Evolutionary conservation across 1,284 basidiomycete species (phyloP).

Genomic region (Sanghuangporus sanghuang): DNA sequence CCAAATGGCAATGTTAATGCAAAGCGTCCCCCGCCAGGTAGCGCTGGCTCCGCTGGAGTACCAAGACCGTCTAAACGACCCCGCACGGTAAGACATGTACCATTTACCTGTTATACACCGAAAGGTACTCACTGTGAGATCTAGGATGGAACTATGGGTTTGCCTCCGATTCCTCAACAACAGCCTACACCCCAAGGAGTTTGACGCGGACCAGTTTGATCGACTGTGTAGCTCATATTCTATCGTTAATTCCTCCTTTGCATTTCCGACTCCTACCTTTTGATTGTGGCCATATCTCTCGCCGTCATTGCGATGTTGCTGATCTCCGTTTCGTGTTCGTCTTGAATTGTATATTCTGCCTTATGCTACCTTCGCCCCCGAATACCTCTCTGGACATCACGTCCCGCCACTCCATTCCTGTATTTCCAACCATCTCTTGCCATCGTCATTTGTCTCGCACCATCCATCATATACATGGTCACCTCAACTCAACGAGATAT

Average conservation of each 20-base stretch:
- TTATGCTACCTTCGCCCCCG: neutral
- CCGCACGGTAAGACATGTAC: constrained; percentile 50
- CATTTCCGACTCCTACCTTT: neutral
- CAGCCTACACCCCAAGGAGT: constrained; percentile 44
- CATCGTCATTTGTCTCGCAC: too few relatives aligned
- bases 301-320: neutral
- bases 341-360: neutral
- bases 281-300: neutral
- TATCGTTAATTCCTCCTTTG: neutral
- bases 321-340: too few relatives aligned
- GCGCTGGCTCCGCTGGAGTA: constrained; percentile 44
- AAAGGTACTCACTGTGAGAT: constrained; percentile 11
- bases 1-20: constrained; percentile 13
- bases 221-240: neutral
- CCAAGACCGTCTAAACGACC: constrained; percentile 74
- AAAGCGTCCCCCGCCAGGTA: constrained; percentile 7
- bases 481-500: too few relatives aligned
- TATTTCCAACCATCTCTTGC: too few relatives aligned
- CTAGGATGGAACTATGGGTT: constrained; percentile 38
- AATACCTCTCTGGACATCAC: too few relatives aligned
- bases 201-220: constrained; percentile 20
- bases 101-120: neutral
- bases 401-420: too few relatives aligned
- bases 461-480: too few relatives aligned
- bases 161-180: constrained; percentile 33